Evolutionary conservation across 2,329 filamentous ascomycete genomes (phyloP).

Genomic region (Colletotrichum graminicola): DNA sequence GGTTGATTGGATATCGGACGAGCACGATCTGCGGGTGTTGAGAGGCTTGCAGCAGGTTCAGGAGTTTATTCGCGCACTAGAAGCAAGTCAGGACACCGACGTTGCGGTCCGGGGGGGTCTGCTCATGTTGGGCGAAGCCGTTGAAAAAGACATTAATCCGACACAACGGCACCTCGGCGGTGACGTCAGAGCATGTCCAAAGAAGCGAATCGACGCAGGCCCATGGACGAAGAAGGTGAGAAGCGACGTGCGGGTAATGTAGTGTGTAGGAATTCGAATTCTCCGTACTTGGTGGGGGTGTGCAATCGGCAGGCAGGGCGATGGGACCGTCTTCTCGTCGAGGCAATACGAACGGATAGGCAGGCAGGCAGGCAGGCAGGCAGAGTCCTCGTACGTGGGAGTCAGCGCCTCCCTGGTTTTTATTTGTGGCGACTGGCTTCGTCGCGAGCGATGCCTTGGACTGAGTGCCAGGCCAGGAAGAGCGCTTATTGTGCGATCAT

Average conservation of each 20-base stretch:
- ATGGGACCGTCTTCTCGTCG: background rate
- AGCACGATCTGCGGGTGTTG: slow-evolving; percentile 19
- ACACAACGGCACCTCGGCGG: slow-evolving; percentile 7
- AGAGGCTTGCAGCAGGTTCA: slow-evolving; percentile 24
- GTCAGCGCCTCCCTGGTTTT: slow-evolving; percentile 1
- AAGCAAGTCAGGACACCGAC: slow-evolving; percentile 25
- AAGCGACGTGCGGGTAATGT: background rate
- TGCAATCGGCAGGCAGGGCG: background rate
- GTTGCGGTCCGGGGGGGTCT: slow-evolving; percentile 8
- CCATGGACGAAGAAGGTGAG: slow-evolving; percentile 8
- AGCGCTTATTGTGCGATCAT: slow-evolving; percentile 25
- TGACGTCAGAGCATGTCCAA: slow-evolving; percentile 36
- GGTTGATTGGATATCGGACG: slow-evolving; percentile 15
- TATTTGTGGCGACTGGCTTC: slow-evolving; percentile 26
- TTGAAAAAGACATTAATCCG: slow-evolving; percentile 24
- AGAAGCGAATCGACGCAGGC: slow-evolving; percentile 6
- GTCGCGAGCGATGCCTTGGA: slow-evolving; percentile 16
- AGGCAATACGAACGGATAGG: background rate
- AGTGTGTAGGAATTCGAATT: too few relatives aligned
- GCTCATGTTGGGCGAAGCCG: slow-evolving; percentile 30
- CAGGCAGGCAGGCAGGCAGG: background rate
- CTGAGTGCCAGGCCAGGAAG: slow-evolving; percentile 3
- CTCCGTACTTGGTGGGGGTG: background rate
- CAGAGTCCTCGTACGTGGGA: background rate
- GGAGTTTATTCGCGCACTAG: slow-evolving; percentile 38